Conservation (phyloP, 306 rosid species). For the Malus sieversii region DNA sequence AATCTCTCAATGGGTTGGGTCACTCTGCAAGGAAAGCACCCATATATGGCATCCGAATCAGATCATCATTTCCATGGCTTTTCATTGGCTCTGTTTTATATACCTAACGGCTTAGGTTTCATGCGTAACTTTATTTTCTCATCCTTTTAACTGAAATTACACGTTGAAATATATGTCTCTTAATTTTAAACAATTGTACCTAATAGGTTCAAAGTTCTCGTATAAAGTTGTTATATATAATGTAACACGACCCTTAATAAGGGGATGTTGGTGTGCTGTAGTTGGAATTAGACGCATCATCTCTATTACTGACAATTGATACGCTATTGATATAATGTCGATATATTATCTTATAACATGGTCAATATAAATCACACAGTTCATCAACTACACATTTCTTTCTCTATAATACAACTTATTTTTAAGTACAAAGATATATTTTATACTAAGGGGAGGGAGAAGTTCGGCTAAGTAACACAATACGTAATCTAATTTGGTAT, state of each 20-base stretch:
- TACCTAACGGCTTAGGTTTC: conserved; percentile 20
- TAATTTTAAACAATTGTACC: background rate
- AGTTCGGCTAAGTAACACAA: too few relatives aligned
- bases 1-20: conserved; percentile 15
- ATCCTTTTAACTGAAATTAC: background rate
- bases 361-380: too few relatives aligned
- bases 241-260: background rate
- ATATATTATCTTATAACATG: too few relatives aligned
- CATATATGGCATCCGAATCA: conserved; percentile 65
- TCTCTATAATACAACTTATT: too few relatives aligned
- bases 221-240: background rate
- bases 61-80: conserved; percentile 47
- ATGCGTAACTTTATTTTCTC: background rate
- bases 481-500: too few relatives aligned
- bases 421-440: too few relatives aligned
- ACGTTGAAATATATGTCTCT: conserved; percentile 5
- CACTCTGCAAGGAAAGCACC: conserved; percentile 41
- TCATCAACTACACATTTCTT: too few relatives aligned
- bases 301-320: too few relatives aligned
- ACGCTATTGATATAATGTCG: background rate
- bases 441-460: too few relatives aligned
- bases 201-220: background rate
- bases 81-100: conserved; percentile 31
- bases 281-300: background rate
- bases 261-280: background rate